Conservation (phyloP, 139 green algal genomes). For the Ettlia oleoabundans region DNA sequence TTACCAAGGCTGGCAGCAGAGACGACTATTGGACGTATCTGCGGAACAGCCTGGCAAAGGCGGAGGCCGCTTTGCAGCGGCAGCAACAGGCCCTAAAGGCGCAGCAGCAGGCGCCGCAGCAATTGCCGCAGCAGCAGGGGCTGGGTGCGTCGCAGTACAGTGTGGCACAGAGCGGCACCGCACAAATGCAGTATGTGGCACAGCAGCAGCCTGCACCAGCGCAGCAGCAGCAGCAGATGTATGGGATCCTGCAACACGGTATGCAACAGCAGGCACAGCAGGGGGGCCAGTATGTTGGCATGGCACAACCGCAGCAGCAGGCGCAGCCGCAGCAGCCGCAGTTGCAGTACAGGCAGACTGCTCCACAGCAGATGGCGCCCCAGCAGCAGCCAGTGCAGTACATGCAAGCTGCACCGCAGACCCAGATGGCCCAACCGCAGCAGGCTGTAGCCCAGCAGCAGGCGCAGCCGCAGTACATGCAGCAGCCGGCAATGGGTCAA, state of each 20-base stretch:
- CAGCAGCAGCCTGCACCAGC: slow-evolving; percentile 8
- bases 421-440: neutral
- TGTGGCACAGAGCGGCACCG: neutral
- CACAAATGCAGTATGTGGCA: slow-evolving; percentile 18
- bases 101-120: neutral
- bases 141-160: neutral
- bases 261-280: neutral
- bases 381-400: neutral
- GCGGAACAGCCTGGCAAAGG: slow-evolving; percentile 34
- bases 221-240: slow-evolving; percentile 10
- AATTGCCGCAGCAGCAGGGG: slow-evolving; percentile 8
- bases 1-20: neutral
- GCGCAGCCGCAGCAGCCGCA: slow-evolving; percentile 14
- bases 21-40: slow-evolving; percentile 31
- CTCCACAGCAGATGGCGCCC: neutral
- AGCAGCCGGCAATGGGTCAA: neutral
- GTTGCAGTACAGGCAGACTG: neutral
- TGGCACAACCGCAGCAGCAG: slow-evolving; percentile 2
- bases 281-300: too few species aligned
- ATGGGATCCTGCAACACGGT: too few species aligned
- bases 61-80: slow-evolving; percentile 39
- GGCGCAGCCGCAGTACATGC: slow-evolving; percentile 1
- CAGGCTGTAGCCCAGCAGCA: slow-evolving; percentile 1
- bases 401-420: neutral
- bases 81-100: slow-evolving; percentile 7